Base-by-base conservation (phyloP, 441 rosid genomes). In the Daphne laureola region DNA sequence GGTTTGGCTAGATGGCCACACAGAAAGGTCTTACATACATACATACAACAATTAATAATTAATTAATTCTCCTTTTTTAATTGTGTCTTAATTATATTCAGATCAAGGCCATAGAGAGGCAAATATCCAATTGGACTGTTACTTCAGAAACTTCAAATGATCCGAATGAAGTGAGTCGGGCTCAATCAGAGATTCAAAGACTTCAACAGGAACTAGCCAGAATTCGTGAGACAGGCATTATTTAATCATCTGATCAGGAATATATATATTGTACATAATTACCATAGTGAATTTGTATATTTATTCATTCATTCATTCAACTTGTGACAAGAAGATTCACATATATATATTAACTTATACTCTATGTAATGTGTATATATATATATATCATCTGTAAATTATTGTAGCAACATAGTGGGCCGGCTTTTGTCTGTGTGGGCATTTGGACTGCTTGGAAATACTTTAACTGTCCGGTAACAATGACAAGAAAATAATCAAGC, bases 1-100 rank as follows among this genome's bases (percentile, higher is more conserved):
- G 82, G 86, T 0, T 9, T 88, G 18, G 3, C 0, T 4, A 67
- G 96, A 4, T 88, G 96, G 96, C 90, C 90, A 0, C 65, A 83
- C 35, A 60, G 96, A 14, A 83, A 79, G 78, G n/a, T n/a, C n/a
- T n/a, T n/a, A n/a, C n/a, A n/a, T n/a, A n/a, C n/a, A n/a, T n/a
- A n/a, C n/a, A n/a, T n/a, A n/a, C n/a, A n/a, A n/a, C n/a, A n/a
- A n/a, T n/a, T n/a, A n/a, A n/a, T n/a, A n/a, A n/a, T n/a, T n/a
- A n/a, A n/a, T n/a, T n/a, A n/a, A 4, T n/a, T 26, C 38, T 6
- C 18, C n/a, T 18, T 38, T 21, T 48, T 21, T 14, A n/a, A 2
- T 3, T 16, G 1, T 12, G 12, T 7, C 35, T 45, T 9, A n/a
- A n/a, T n/a, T n/a, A n/a, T n/a, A 6, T 45, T 36, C 53, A 87